Percentiles rank a stretch among this genome's conserved stretches.
These are phyloP conservation scores for Clarireedia paspali DNA, from an alignment of 2,329 filamentous ascomycete species.

Conservation along the genomic window DNA sequence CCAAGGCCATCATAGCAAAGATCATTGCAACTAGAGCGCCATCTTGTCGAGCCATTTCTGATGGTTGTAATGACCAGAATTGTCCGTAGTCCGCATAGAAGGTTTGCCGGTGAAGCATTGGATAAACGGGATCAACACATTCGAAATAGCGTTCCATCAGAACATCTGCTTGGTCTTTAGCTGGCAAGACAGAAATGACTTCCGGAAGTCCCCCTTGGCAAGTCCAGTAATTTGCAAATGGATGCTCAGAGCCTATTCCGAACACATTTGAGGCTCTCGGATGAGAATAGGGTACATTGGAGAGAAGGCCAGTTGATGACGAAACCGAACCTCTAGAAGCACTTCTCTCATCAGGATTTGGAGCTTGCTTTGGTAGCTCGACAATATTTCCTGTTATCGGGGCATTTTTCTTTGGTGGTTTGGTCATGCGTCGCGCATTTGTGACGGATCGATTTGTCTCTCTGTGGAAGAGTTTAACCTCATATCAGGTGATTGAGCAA, in stretches of 20 bases:
- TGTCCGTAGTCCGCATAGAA: slow-evolving; percentile 74
- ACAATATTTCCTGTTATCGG: slow-evolving; percentile 15
- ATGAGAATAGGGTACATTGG: slow-evolving; percentile 64
- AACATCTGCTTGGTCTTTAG: slow-evolving; percentile 68
- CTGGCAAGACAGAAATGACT: slow-evolving; percentile 67
- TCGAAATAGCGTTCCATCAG: slow-evolving; percentile 58
- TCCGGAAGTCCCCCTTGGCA: slow-evolving; percentile 68
- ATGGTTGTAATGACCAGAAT: slow-evolving; percentile 58
- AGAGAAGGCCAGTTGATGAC: slow-evolving; percentile 52
- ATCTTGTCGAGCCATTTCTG: slow-evolving; percentile 55
- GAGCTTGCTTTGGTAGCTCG: slow-evolving; percentile 18
- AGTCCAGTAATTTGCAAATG: slow-evolving; percentile 81
- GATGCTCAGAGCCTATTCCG: slow-evolving; percentile 71
- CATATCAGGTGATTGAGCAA: neutral
- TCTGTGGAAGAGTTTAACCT: slow-evolving; percentile 30
- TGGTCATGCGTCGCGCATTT: slow-evolving; percentile 49
- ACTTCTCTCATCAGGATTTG: slow-evolving; percentile 18
- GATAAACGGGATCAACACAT: slow-evolving; percentile 72
- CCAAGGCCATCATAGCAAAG: slow-evolving; percentile 70
- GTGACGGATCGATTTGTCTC: slow-evolving; percentile 48
- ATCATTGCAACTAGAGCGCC: slow-evolving; percentile 64
- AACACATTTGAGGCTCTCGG: slow-evolving; percentile 70
- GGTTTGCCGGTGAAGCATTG: slow-evolving; percentile 67
- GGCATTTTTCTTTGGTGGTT: slow-evolving; percentile 46
- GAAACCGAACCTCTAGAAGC: slow-evolving; percentile 22